Evolutionary conservation across 2,329 filamentous ascomycete species (phyloP), one percentile per base, ranked within the genome.

Genomic region (Capronia epimyces): DNA sequence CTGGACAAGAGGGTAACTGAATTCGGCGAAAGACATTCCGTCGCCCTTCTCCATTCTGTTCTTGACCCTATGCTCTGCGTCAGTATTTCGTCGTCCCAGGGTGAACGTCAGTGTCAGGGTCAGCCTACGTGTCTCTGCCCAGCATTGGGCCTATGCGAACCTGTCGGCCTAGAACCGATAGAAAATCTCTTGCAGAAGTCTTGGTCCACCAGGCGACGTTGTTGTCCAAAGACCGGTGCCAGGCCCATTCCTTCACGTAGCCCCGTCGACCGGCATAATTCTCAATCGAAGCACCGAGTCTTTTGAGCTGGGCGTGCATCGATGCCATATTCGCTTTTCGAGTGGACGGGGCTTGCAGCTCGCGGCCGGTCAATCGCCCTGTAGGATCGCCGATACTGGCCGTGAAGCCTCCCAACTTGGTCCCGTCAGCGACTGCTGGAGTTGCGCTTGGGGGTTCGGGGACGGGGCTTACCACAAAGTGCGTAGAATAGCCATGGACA

Each of bases 1-100:
- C 67, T 98, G 93, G 62, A 97, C 81, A 13, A 98, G 71, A 1
- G 94, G 93, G 64, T 98, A 98, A 36, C 83, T 80, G 68, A 98
- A 95, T 66, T 98, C 93, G 29, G 88, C 84, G 62, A 94, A 86
- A 0, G 90, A 94, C 85, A 98, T 91, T 61, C 93, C 94, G 57
- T 93, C 87, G 31, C 89, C 88, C 46, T 83, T 83, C n/a, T 79
- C 78, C 75, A 97, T 78, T 64, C 89, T 88, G 50, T 82, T 83
- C 69, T 89, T 93, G 48, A 94, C 89, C 27, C 81, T 57, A 27
- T 36, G 22, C 27, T 21, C n/a, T 15, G 13, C 12, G 15, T 48
- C 40, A 46, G 39, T 40, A 12, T 83, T 27, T 18, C n/a, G 31
- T 13, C 24, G 9, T 12, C 22, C 7, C 25, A 24, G 10, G 13